Evolutionary conservation across 2,329 filamentous ascomycete genomes (phyloP), one percentile per base, ranked within the genome.

Genomic region (Xylaria arbuscula): DNA sequence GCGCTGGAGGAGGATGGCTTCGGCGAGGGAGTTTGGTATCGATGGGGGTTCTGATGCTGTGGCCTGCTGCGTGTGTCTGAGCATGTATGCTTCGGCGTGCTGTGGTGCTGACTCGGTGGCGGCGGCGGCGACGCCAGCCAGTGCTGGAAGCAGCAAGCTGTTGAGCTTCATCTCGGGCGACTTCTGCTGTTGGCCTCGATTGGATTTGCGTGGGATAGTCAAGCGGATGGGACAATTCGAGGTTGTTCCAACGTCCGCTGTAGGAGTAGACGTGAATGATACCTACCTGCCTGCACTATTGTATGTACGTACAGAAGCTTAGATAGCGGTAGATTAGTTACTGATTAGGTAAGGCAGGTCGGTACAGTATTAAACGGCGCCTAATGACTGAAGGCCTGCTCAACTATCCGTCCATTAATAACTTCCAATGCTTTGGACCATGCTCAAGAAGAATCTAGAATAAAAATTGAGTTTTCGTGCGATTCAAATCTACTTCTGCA

Each of bases 1-100:
- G 60, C 88, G 85, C 76, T 89, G 87, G 13, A 89, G 83, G 56
- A 90, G 78, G 74, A 91, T 83, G 68, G 90, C 82, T 75, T 86
- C 83, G 66, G 85, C 87, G 76, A 88, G 80, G 77, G 85, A 83
- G 73, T 84, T 83, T 57, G 86, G 82, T 73, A 89, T 78, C 54
- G 81, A 81, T 60, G 84, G 79, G 55, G 81, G 74, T 57, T 78
- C 70, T 69, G 76, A 66, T 51, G 76, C 67, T 71, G 73, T 75
- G 72, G 71, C 63, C 17, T 72, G 76, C 53, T 64, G 64, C 73
- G 75, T 77, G 77, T 79, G 78, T 73, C 73, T 81, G 58, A 89
- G 80, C 66, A 89, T 81, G 78, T 86, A 90, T 71, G 87, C 87
- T 72, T 85, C 82, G 62, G 87, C 86, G 40, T 75, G 67, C 54